A percentile compares a stretch with the other conserved stretches of the same genome.
These are phyloP conservation scores for Saccharomyces pastorianus DNA, from an alignment of 1,139 yeast species.

Conservation along the genomic window DNA sequence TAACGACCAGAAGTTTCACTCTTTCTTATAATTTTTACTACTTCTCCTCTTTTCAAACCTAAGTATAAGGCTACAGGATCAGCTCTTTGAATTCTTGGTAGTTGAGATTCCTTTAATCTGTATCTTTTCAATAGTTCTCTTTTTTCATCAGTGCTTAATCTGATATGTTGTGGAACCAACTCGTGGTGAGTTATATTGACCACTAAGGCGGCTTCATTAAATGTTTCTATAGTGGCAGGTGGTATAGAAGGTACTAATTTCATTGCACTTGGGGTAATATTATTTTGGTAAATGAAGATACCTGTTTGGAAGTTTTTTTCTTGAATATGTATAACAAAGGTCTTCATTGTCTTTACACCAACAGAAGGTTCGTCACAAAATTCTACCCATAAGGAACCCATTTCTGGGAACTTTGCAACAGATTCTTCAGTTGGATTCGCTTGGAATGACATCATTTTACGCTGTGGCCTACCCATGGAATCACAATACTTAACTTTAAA, in stretches of 20 bases:
- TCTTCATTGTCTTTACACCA: slow-evolving; percentile 96
- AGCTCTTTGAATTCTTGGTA: slow-evolving; percentile 94
- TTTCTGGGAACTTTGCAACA: slow-evolving; percentile 72
- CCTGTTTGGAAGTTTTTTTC: slow-evolving; percentile 92
- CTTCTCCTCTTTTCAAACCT: slow-evolving; percentile 94
- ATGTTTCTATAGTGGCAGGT: slow-evolving; percentile 93
- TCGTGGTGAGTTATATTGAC: slow-evolving; percentile 97
- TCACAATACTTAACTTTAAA: slow-evolving; percentile 83
- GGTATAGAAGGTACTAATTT: slow-evolving; percentile 92
- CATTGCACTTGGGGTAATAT: slow-evolving; percentile 93
- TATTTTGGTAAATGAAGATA: slow-evolving; percentile 79
- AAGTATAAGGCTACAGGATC: slow-evolving; percentile 96
- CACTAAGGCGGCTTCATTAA: slow-evolving; percentile 87
- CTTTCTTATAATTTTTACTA: slow-evolving; percentile 91
- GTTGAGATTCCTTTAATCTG: slow-evolving; percentile 89
- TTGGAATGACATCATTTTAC: slow-evolving; percentile 91
- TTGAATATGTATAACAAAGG: slow-evolving; percentile 87
- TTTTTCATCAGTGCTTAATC: slow-evolving; percentile 76
- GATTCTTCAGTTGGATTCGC: slow-evolving; percentile 86
- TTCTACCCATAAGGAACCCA: slow-evolving; percentile 95
- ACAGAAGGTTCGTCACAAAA: slow-evolving; percentile 93
- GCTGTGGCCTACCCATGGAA: slow-evolving; percentile 78
- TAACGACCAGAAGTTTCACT: slow-evolving; percentile 97
- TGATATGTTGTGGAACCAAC: slow-evolving; percentile 88
- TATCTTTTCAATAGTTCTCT: slow-evolving; percentile 80